Evolutionary conservation across 202 grass and related monocot genomes (phyloP).

Genomic region (Brachypodium distachyon): DNA sequence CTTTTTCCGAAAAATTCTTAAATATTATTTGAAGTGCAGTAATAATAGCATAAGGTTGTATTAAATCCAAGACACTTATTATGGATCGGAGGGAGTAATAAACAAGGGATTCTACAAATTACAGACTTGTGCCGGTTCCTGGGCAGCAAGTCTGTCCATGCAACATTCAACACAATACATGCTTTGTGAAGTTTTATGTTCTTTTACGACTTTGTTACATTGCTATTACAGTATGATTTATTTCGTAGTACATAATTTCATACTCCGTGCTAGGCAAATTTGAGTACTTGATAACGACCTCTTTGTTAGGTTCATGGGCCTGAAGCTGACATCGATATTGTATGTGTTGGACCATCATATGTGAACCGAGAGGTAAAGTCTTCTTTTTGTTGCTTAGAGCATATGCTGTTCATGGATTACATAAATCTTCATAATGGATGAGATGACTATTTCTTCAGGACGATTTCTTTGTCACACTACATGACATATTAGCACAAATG

Average conservation of each 20-base stretch:
- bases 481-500: conserved; percentile 58
- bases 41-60: not conserved
- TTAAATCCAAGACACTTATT: no score
- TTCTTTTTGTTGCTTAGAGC: conserved; percentile 8
- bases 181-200: not conserved
- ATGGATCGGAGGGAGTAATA: no score
- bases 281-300: not conserved
- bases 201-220: not conserved
- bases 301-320: conserved; percentile 82
- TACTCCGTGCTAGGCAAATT: not conserved
- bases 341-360: conserved; percentile 96
- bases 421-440: not conserved
- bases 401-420: not conserved
- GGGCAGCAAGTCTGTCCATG: not conserved
- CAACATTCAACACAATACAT: not conserved
- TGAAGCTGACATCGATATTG: conserved; percentile 87
- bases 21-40: not conserved
- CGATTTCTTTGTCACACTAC: conserved; percentile 78
- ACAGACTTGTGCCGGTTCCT: not conserved
- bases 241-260: not conserved
- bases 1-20: conserved; percentile 1
- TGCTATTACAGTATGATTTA: not conserved
- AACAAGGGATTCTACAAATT: conserved; percentile 8
- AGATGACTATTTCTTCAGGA: conserved; percentile 55
- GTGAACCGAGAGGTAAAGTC: conserved; percentile 80